Evolutionary conservation across 805 yeast species (phyloP), one percentile per base, ranked within the genome.

Genomic region (Isabelozyma pseudorhagii): DNA sequence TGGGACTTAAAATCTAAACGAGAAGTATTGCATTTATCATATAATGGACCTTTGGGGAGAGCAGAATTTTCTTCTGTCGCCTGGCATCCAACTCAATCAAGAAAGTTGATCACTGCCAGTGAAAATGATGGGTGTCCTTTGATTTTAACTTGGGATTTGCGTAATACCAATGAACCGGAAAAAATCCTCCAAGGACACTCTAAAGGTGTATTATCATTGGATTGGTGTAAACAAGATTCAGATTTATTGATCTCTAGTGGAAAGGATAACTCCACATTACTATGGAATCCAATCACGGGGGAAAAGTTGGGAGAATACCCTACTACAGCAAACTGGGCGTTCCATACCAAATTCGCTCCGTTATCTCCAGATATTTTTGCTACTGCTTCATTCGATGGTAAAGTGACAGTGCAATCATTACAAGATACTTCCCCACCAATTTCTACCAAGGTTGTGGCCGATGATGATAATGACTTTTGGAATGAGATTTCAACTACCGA

Each of bases 51-150:
- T 10, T 54, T 54, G 28, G 65, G 65, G 6, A 80, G 86, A 61
- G 85, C 91, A 21, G 85, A 85, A 49, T 78, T 93, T 46, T 83
- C 96, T 36, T 79, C 81, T 52, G 96, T 94, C 11, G 90, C 86
- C 50, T 94, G 99, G 99, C 97, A 94, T 67, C 99, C 99, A 49
- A 71, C 79, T 42, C 85, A 85, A 69, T 83, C 93, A 50, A 93
- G 98, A 13, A 86, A 83, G 64, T 80, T 94, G 51, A 83, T 88
- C 27, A 93, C 98, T 25, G 97, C 96, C 27, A 84, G 94, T 28
- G 91, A 86, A 52, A 81, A 83, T 50, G 97, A 92, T 67, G 74
- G 78, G 17, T 81, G 82, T 46, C 96, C 99, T 10, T 79, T 87
- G 31, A 83, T 94, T 48, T 71, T 90, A 55, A 77, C 93, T 13